A percentile compares a stretch with the other conserved stretches of the same genome.
These are phyloP conservation scores for Cordyceps javanica DNA, from an alignment of 2,329 filamentous ascomycete genomes.

Conservation along the genomic window DNA sequence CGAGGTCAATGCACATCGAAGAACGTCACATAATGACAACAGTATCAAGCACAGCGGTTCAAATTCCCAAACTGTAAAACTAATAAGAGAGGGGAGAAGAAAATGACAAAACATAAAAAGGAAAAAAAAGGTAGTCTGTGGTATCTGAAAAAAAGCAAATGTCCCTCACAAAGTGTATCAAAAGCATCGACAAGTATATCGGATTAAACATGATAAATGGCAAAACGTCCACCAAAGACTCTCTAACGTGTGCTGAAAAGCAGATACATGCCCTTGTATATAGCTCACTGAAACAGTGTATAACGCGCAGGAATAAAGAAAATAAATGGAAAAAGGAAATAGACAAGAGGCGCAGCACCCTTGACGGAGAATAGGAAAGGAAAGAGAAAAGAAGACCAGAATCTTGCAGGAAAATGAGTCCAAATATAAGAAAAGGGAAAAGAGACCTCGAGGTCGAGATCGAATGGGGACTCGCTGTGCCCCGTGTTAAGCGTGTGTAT, in stretches of 20 bases:
- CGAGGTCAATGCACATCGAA: too few relatives aligned
- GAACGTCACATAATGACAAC: background rate
- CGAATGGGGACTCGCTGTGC: conserved; percentile 10
- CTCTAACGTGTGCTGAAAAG: background rate
- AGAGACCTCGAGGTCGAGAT: background rate
- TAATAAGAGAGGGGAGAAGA: conserved; percentile 18
- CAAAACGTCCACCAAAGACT: background rate
- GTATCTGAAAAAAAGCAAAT: conserved; percentile 14
- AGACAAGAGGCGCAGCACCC: conserved; percentile 7
- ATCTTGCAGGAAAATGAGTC: background rate
- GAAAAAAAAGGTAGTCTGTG: conserved; percentile 15
- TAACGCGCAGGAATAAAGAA: conserved; percentile 2
- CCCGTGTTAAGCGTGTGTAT: background rate
- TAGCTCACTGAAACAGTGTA: conserved; percentile 2
- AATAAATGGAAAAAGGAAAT: background rate
- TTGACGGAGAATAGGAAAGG: background rate
- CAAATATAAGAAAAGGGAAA: background rate
- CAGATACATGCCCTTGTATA: conserved; percentile 19
- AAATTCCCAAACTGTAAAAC: conserved; percentile 17
- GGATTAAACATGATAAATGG: background rate
- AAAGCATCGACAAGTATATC: conserved; percentile 3
- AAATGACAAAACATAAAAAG: background rate
- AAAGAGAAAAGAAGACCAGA: background rate
- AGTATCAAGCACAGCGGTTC: conserved; percentile 17
- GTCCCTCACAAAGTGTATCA: background rate